Conservation (phyloP, 768 basidiomycete species). For the Dentipellis fragilis region DNA sequence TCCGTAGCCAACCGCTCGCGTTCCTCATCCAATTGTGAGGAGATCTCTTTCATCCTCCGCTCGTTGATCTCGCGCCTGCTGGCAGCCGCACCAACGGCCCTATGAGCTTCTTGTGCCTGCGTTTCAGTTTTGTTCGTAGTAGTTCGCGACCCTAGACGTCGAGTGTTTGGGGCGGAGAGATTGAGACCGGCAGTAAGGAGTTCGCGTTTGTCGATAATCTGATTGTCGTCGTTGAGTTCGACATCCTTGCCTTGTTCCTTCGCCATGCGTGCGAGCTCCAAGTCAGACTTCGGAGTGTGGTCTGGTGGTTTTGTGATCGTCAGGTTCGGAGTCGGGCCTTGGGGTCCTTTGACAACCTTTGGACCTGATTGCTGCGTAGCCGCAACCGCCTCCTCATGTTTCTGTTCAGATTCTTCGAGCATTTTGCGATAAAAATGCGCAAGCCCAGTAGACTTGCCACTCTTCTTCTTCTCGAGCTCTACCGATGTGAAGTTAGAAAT, state of each 20-base stretch:
- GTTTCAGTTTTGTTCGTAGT: slow-evolving; percentile 15
- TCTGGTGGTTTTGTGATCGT: slow-evolving; percentile 70
- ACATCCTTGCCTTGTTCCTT: slow-evolving; percentile 71
- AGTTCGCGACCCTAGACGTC: slow-evolving; percentile 43
- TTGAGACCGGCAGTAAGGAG: slow-evolving; percentile 89
- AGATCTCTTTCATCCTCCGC: slow-evolving; percentile 69
- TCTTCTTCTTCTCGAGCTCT: slow-evolving; percentile 51
- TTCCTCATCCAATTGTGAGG: slow-evolving; percentile 71
- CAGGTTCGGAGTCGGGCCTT: slow-evolving; percentile 52
- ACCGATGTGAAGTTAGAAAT: slow-evolving; percentile 2
- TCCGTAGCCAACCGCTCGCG: slow-evolving; percentile 45
- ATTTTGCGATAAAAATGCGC: slow-evolving; percentile 75
- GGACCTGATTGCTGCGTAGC: slow-evolving; percentile 44
- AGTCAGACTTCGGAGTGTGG: slow-evolving; percentile 54
- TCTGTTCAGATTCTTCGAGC: slow-evolving; percentile 67
- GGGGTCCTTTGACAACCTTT: slow-evolving; percentile 50
- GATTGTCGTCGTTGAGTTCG: slow-evolving; percentile 94
- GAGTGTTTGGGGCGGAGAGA: slow-evolving; percentile 73
- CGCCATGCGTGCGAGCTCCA: slow-evolving; percentile 63
- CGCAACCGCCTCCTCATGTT: slow-evolving; percentile 81
- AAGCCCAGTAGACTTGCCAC: slow-evolving; percentile 60
- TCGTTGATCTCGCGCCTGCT: slow-evolving; percentile 75
- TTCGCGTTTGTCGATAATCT: slow-evolving; percentile 93
- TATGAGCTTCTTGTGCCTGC: slow-evolving; percentile 39
- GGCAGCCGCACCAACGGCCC: slow-evolving; percentile 80